Percentiles rank a stretch among this genome's conserved stretches.
Conservation (phyloP, 1,139 yeast species). For the Hansenula lynferdii region DNA sequence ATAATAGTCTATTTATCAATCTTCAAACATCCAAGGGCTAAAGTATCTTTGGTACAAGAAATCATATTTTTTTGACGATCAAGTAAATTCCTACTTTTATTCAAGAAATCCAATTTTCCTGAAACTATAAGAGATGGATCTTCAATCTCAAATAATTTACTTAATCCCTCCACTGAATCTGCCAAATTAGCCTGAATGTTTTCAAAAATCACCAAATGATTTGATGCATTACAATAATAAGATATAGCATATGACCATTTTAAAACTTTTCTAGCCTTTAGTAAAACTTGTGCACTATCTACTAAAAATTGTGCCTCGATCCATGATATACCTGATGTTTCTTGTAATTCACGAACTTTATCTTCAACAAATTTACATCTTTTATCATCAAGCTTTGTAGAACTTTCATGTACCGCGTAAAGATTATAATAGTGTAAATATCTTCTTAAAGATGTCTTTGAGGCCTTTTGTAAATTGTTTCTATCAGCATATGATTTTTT, state of each 20-base stretch:
- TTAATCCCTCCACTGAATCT: conserved; percentile 72
- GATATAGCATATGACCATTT: conserved; percentile 93
- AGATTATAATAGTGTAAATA: conserved; percentile 77
- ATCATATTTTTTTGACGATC: conserved; percentile 46
- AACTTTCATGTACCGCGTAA: conserved; percentile 72
- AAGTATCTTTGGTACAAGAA: conserved; percentile 28
- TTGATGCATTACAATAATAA: conserved; percentile 51
- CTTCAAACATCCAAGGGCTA: conserved; percentile 8
- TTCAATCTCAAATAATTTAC: conserved; percentile 64
- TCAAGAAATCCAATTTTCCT: conserved; percentile 45
- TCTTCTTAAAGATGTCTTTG: conserved; percentile 47
- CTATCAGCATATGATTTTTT: conserved; percentile 30
- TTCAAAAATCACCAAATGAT: conserved; percentile 59
- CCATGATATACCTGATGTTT: conserved; percentile 69
- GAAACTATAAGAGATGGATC: conserved; percentile 45
- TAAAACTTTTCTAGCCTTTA: conserved; percentile 69
- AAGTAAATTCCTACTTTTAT: conserved; percentile 39
- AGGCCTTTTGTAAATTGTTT: conserved; percentile 30
- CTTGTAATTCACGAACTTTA: conserved; percentile 63
- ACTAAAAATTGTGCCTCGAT: conserved; percentile 82
- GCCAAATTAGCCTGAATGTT: conserved; percentile 69
- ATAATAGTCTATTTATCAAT: background rate
- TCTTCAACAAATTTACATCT: conserved; percentile 59
- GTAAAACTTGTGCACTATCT: conserved; percentile 61
- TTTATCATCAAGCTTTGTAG: conserved; percentile 68